Evolutionary conservation across 2,329 filamentous ascomycete species (phyloP), one percentile per base, ranked within the genome.

Genomic region (Pseudopyrenochaeta lycopersici): DNA sequence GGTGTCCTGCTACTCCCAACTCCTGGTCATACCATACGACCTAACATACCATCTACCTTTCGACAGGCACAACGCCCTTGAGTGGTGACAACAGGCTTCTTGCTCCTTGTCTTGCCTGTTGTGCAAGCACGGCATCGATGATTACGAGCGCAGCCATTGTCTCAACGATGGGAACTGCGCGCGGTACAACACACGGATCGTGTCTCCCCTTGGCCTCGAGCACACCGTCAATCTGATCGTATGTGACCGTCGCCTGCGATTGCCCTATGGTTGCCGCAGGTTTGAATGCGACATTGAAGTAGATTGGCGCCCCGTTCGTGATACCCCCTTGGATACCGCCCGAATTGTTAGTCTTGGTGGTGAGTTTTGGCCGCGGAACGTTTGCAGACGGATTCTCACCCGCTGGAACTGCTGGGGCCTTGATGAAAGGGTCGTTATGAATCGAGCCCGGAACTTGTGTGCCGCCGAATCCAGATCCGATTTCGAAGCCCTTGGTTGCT

Each of bases 291-390:
- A 97, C 89, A 45, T 90, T 88, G 85, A 98, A 98, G 84, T 95
- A 98, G 79, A 98, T 92, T 54, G 88, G 89, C 32, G 91, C 91
- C 52, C 94, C 95, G 77, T 98, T 98, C 45, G 90, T 89, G 77
- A 98, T 98, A 46, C 94, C 94, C 38, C 94, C 95, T 80, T 98
- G 94, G 65, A 98, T 91, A 60, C 94, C 95, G 11, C 94, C 94
- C 2, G 90, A 94, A 82, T 97, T 92, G 82, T 98, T 98, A 21
- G 94, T 97, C 81, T 90, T 90, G 50, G 94, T 97, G 7, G 88
- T 89, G 47, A 97, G 84, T 58, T 82, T 84, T 15, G 90, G 86
- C 53, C 81, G 79, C 30, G 63, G 59, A 2, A 74, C 67, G 31
- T 67, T 62, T 11, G 77, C 77, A 14, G 61, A 62, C 14, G 81